A percentile compares a stretch with the other conserved stretches of the same genome.
Conservation (phyloP, 768 basidiomycete species). For the Lactifluus echinatus region DNA sequence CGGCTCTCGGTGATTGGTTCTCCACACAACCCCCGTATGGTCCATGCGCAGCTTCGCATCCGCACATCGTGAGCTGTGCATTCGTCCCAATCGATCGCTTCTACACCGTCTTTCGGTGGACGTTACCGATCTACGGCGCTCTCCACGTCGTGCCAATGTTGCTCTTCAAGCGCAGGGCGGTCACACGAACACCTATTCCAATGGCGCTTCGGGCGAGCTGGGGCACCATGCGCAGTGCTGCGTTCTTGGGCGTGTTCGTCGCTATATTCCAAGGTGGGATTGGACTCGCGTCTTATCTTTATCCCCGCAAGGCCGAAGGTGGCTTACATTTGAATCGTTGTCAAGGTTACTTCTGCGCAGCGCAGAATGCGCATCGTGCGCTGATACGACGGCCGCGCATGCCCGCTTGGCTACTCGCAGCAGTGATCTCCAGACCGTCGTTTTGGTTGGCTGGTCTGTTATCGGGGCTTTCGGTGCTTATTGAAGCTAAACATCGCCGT, state of each 20-base stretch:
- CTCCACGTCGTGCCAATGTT: constrained; percentile 83
- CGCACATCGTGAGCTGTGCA: constrained; percentile 52
- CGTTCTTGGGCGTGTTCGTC: constrained; percentile 81
- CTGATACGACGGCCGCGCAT: constrained; percentile 27
- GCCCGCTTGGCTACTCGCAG: constrained; percentile 41
- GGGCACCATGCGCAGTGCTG: constrained; percentile 76
- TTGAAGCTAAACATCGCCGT: constrained; percentile 83
- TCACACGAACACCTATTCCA: constrained; percentile 53
- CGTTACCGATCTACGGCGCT: constrained; percentile 77
- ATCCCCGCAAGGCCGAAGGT: background rate
- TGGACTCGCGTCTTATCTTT: background rate
- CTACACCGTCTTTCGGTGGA: constrained; percentile 76
- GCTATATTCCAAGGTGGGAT: constrained; percentile 59
- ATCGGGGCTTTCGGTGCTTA: constrained; percentile 68
- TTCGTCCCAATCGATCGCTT: constrained; percentile 59
- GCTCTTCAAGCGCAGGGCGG: constrained; percentile 65
- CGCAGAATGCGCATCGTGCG: constrained; percentile 45
- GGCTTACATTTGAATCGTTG: background rate
- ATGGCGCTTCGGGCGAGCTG: constrained; percentile 57
- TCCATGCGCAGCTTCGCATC: constrained; percentile 71
- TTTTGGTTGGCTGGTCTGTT: constrained; percentile 71
- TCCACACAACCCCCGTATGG: constrained; percentile 35
- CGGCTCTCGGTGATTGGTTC: constrained; percentile 1
- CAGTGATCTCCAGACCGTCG: constrained; percentile 58
- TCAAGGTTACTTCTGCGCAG: constrained; percentile 42